A percentile compares a stretch with the other conserved stretches of the same genome.
These are phyloP conservation scores for Astrothelium macrocarpum DNA, from an alignment of 495 filamentous ascomycete species.

Conservation along the genomic window DNA sequence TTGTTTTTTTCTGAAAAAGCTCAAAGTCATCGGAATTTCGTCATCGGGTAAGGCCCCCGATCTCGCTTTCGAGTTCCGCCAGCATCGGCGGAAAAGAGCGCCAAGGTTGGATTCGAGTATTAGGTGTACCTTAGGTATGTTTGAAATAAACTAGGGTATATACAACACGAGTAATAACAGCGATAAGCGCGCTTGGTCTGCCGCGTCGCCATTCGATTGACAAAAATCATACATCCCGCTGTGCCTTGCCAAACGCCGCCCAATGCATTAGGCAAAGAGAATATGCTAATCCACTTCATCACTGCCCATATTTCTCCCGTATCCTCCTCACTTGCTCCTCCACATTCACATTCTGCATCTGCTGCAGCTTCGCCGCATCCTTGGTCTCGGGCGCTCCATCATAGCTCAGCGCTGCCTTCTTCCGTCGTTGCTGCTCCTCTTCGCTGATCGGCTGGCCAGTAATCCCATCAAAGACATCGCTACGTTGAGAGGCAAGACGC, in stretches of 20 bases:
- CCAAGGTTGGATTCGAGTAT: too few species aligned
- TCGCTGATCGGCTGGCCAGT: conserved; percentile 52
- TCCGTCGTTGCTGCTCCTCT: conserved; percentile 68
- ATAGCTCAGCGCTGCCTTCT: conserved; percentile 53
- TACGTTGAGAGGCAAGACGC: conserved; percentile 84
- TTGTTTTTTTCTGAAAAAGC: too few species aligned
- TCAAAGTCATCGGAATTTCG: too few species aligned
- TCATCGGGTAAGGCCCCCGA: too few species aligned
- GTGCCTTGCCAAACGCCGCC: not conserved
- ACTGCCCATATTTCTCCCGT: conserved; percentile 47
- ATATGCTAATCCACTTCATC: not conserved
- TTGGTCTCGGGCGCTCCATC: conserved; percentile 55
- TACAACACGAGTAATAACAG: not conserved
- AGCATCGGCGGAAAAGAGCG: too few species aligned
- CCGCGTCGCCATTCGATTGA: not conserved
- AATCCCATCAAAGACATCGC: conserved; percentile 78
- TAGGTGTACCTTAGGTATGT: too few species aligned
- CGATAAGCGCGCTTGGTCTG: not conserved
- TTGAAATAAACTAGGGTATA: not conserved
- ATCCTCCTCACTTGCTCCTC: conserved; percentile 64
- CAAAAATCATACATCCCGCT: not conserved
- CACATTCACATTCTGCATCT: conserved; percentile 54
- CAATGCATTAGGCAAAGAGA: not conserved
- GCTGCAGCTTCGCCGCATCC: conserved; percentile 45
- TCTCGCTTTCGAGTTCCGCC: too few species aligned